phyloP scores from a whole-genome alignment of 106 monocot species.

The Dendrobium chrysotoxum region DNA sequence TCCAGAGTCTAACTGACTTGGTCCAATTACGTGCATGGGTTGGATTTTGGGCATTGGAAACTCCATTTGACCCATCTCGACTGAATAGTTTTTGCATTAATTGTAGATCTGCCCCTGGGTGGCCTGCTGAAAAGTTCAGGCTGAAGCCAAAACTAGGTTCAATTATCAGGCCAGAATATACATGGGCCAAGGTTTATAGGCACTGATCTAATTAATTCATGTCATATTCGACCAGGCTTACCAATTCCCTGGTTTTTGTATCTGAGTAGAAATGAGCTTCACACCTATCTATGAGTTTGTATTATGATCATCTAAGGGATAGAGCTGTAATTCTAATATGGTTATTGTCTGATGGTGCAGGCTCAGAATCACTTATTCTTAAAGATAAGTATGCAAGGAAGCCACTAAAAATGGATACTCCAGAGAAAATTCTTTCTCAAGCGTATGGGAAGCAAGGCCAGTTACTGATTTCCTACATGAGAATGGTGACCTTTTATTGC shows the following conservation, averaged over 20 bases:
- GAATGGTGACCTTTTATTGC: conserved; percentile 49
- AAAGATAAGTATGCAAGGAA: conserved; percentile 44
- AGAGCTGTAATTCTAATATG: neutral
- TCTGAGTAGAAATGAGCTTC: neutral
- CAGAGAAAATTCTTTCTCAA: conserved; percentile 74
- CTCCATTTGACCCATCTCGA: neutral
- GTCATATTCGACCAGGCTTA: neutral
- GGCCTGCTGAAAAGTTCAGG: neutral
- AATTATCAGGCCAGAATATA: neutral
- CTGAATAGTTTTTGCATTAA: neutral
- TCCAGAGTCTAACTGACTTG: neutral
- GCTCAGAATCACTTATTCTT: conserved; percentile 29
- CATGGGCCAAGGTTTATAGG: neutral
- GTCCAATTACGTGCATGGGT: neutral
- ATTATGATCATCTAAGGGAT: neutral
- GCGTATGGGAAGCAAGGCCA: conserved; percentile 62
- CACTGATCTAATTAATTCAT: neutral
- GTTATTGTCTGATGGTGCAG: conserved; percentile 20
- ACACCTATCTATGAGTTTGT: neutral
- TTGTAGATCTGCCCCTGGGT: neutral
- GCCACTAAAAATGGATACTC: conserved; percentile 80
- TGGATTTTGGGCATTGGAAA: neutral
- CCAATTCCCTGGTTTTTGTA: neutral
- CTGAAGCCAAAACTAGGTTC: neutral
- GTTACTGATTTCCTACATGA: conserved; percentile 88